phyloP scores from a whole-genome alignment of 208 protist genomes.

The Lotmaria passim region DNA sequence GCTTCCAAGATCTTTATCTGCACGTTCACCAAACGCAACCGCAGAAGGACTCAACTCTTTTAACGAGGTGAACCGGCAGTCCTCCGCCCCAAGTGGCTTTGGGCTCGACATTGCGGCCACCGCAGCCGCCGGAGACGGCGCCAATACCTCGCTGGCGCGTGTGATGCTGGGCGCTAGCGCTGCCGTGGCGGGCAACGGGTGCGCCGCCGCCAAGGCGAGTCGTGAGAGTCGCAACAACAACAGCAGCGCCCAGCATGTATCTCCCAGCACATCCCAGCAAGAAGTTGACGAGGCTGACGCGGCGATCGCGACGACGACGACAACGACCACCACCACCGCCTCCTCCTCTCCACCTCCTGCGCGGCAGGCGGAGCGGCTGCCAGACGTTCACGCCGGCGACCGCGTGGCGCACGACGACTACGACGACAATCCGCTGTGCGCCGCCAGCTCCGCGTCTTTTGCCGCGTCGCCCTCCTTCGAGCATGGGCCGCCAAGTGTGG shows the following conservation, averaged over 20 bases:
- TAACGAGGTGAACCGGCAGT: neutral
- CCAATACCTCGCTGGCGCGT: neutral
- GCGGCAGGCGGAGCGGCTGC: neutral
- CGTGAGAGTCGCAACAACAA: conserved; percentile 1
- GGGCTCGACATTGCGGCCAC: neutral
- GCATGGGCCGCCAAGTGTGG: neutral
- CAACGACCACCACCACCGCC: neutral
- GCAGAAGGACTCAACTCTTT: neutral
- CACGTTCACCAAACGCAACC: neutral
- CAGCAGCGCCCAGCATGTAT: neutral
- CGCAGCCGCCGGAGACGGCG: neutral
- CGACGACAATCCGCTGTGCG: neutral
- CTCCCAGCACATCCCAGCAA: neutral
- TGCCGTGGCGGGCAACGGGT: conserved; percentile 3
- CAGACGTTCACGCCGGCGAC: neutral
- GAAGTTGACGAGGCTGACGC: no score
- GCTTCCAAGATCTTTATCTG: conserved; percentile 3
- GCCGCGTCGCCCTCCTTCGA: neutral
- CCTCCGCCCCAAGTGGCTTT: neutral
- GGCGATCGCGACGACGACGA: neutral
- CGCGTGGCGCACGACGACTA: neutral
- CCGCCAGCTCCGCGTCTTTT: neutral
- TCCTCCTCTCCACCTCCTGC: no score
- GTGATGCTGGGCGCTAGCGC: neutral
- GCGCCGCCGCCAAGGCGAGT: conserved; percentile 7